Conservation (phyloP, 495 filamentous ascomycete species). For the Xylaria flabelliformis region DNA sequence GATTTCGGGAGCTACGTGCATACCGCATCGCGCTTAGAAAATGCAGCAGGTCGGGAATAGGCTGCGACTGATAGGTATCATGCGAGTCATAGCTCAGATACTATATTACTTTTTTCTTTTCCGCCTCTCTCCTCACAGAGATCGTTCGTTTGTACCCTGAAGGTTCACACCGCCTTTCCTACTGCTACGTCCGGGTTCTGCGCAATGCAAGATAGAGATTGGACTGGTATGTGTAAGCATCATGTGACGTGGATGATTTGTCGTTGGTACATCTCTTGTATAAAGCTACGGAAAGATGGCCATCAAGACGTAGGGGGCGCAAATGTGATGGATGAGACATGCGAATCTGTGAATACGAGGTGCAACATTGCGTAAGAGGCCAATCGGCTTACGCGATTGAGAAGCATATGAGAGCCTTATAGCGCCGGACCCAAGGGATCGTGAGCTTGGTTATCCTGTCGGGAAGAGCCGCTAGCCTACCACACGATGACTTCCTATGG, state of each 20-base stretch:
- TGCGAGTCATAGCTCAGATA: conserved; percentile 1
- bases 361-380: not conserved
- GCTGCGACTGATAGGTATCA: not conserved
- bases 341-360: conserved; percentile 8
- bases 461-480: conserved; percentile 20
- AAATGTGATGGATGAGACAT: not conserved
- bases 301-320: not conserved
- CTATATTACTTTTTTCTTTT: not conserved
- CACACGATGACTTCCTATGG: not conserved
- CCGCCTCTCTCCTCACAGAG: not conserved
- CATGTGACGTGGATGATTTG: not conserved
- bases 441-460: not conserved
- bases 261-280: not conserved
- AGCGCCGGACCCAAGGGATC: not conserved
- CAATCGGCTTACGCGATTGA: not conserved
- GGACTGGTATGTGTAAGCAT: not conserved
- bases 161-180: not conserved
- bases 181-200: not conserved
- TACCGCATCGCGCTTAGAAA: not conserved
- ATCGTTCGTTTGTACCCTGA: not conserved
- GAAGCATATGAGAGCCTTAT: not conserved
- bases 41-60: not conserved
- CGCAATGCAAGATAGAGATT: not conserved
- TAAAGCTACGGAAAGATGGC: not conserved
- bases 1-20: not conserved